Percentiles rank a stretch among this genome's conserved stretches.
phyloP scores from a whole-genome alignment of 2,329 filamentous ascomycete genomes.

The Colletotrichum godetiae region DNA sequence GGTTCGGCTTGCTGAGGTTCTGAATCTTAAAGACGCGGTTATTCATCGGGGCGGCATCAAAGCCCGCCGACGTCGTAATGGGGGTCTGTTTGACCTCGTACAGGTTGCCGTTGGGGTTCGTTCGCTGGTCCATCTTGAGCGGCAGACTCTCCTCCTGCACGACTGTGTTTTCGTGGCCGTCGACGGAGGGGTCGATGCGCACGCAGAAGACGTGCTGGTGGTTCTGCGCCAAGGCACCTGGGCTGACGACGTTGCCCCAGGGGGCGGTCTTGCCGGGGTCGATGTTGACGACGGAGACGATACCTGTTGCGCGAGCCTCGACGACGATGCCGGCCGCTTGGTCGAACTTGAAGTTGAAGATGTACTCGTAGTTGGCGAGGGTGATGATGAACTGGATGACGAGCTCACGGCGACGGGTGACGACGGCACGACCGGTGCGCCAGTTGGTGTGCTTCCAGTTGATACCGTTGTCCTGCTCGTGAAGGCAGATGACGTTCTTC shows the following conservation, averaged over 20 bases:
- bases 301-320: conserved; percentile 44
- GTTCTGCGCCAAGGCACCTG: conserved; percentile 65
- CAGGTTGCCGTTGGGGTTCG: conserved; percentile 62
- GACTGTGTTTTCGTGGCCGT: conserved; percentile 63
- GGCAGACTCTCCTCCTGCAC: conserved; percentile 68
- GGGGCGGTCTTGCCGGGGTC: conserved; percentile 60
- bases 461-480: conserved; percentile 36
- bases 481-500: conserved; percentile 48
- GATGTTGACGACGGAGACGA: conserved; percentile 56
- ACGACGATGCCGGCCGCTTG: conserved; percentile 53
- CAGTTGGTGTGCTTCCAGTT: conserved; percentile 58
- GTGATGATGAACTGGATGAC: conserved; percentile 69
- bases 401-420: conserved; percentile 62
- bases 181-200: conserved; percentile 66
- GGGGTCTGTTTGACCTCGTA: conserved; percentile 56
- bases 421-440: conserved; percentile 62
- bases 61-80: conserved; percentile 52
- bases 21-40: conserved; percentile 44
- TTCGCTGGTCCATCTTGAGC: conserved; percentile 52
- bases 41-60: conserved; percentile 55
- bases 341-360: conserved; percentile 54
- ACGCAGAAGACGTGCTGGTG: conserved; percentile 69
- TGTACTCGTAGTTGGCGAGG: conserved; percentile 67
- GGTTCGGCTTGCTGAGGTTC: conserved; percentile 41
- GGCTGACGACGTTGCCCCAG: conserved; percentile 62